Conservation (phyloP, 1,284 basidiomycete species). For the Apiotrichum akiyoshidainum region DNA sequence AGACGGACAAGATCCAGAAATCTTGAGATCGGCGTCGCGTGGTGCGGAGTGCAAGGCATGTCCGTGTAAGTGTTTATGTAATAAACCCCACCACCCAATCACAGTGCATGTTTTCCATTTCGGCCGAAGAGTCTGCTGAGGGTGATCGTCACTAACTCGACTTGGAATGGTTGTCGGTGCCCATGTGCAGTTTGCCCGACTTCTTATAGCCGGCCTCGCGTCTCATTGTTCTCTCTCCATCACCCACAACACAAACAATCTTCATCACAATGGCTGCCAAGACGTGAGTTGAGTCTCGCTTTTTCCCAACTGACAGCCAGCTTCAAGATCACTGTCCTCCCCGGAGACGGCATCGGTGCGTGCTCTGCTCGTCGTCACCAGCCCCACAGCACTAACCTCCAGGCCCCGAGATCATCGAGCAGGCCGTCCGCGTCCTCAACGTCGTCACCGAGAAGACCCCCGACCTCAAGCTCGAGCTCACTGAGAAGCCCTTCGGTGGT, state of each 20-base stretch:
- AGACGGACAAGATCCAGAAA: constrained; percentile 2
- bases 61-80: not conserved
- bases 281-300: constrained; percentile 12
- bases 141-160: not conserved
- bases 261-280: constrained; percentile 19
- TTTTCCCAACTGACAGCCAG: constrained; percentile 21
- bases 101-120: not conserved
- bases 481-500: constrained; percentile 79
- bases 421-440: constrained; percentile 83
- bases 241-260: not conserved
- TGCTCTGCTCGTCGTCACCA: constrained; percentile 7
- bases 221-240: not conserved
- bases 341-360: constrained; percentile 94
- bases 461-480: constrained; percentile 68
- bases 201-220: not conserved
- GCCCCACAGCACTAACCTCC: constrained; percentile 15
- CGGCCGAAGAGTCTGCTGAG: not conserved
- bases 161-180: too few relatives aligned
- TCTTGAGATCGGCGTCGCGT: constrained; percentile 2
- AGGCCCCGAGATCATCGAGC: constrained; percentile 91
- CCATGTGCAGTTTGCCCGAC: not conserved
- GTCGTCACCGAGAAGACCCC: constrained; percentile 63
- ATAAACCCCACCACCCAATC: not conserved
- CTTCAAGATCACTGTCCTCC: constrained; percentile 81
- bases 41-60: not conserved